Percentiles rank a stretch among this genome's conserved stretches.
phyloP scores from a whole-genome alignment of 2,329 filamentous ascomycete species.

The Botrytis fabae region DNA sequence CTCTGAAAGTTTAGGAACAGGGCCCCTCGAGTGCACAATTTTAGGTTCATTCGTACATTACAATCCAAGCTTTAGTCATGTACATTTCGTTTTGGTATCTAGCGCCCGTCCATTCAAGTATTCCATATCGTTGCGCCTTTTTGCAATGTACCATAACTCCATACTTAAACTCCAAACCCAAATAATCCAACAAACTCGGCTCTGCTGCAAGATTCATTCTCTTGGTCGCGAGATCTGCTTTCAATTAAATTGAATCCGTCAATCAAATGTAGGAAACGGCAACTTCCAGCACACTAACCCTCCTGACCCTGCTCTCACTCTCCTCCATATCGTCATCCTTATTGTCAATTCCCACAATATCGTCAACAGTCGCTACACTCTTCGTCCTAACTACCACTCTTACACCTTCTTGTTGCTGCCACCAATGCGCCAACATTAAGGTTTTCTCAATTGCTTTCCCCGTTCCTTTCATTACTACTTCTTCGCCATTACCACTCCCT shows the following conservation, averaged over 20 bases:
- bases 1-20: too few species aligned
- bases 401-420: conserved; percentile 35
- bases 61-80: not conserved
- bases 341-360: conserved; percentile 34
- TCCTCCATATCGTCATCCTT: conserved; percentile 27
- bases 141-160: not conserved
- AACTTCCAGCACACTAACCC: conserved; percentile 39
- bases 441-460: conserved; percentile 40
- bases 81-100: not conserved
- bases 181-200: not conserved
- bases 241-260: not conserved
- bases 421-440: conserved; percentile 36
- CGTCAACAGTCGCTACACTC: conserved; percentile 41
- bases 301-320: conserved; percentile 35
- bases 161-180: not conserved
- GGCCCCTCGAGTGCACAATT: not conserved
- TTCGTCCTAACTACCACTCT: conserved; percentile 37
- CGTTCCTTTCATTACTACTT: conserved; percentile 39
- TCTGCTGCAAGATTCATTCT: not conserved
- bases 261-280: conserved; percentile 28
- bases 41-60: not conserved
- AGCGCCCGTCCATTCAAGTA: not conserved
- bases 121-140: not conserved
- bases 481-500: conserved; percentile 26
- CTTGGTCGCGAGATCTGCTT: not conserved